Base-by-base conservation (phyloP, 768 basidiomycete species). In the Phylloporus rhodoxanthus region DNA sequence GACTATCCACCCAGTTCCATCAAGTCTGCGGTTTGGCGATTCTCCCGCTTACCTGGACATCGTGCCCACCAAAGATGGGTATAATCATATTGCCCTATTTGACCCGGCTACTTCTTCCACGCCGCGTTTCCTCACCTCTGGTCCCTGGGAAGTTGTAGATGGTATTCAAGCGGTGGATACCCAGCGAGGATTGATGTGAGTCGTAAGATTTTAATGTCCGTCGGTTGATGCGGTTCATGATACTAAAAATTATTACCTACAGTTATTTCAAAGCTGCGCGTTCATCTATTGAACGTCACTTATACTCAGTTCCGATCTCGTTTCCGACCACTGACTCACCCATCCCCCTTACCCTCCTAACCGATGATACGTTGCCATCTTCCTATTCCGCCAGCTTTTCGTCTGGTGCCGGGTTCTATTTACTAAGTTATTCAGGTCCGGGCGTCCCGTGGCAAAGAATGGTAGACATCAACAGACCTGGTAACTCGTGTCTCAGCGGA, bases 21-120 rank as follows among this genome's bases (percentile, higher is more conserved):
- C 63, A 13, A 60, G 52, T 40, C 59, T 84, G 28, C 70, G 70
- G 37, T 65, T 66, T 11, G 64, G 66, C 6, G 74, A 74, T 32
- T 67, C 72, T 7, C 70, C 77, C 23, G 88, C 87, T 14, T 99
- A 98, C 67, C 77, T 99, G 43, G 96, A 99, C 66, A 77, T 99
- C 53, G 79, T 94, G 5, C 91, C 95, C 8, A 82, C 78, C 26
- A 59, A 71, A 21, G 81, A 87, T 4, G 96, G 96, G 0, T 97
- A 77, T 72, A 85, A 90, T 57, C 95, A 98, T 63, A 83, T 99
- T 59, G 96, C 95, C 0, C 76, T 93, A 28, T 99, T 94, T 73
- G 84, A 79, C 55, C 85, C 91, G 6, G 81, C 86, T 3, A 78
- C 76, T 52, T 75, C 85, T 15, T 68, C 73, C 25, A 79, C 74